Percentiles rank a stretch among this genome's conserved stretches.
Conservation (phyloP, 148 eudicot genomes). For the Silene uniflora region DNA sequence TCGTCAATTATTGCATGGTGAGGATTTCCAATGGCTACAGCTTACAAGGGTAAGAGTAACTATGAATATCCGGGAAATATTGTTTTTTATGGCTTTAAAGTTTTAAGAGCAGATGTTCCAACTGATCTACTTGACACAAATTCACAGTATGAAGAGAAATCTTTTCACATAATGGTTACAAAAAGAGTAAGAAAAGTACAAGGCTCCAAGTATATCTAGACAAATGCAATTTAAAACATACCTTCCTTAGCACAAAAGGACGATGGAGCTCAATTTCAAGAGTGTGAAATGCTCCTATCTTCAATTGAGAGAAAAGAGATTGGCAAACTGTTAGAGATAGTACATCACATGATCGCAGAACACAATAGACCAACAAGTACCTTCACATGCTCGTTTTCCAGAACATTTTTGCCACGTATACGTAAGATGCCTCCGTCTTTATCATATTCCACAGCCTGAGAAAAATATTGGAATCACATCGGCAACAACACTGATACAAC, state of each 20-base stretch:
- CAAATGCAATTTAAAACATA: constrained; percentile 24
- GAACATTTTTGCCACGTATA: constrained; percentile 78
- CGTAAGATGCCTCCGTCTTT: constrained; percentile 88
- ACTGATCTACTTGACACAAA: no score
- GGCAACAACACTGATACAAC: neutral
- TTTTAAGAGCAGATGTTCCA: no score
- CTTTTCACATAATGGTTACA: neutral
- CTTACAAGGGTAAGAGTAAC: neutral
- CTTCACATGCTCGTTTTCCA: constrained; percentile 88
- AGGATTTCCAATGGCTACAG: no score
- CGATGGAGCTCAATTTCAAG: constrained; percentile 86
- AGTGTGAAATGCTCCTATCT: constrained; percentile 98
- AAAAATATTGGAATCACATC: constrained; percentile 16
- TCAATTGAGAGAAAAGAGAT: constrained; percentile 21
- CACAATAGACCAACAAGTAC: constrained; percentile 29
- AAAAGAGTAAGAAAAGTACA: neutral
- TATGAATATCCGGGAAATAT: neutral
- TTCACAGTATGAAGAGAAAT: neutral
- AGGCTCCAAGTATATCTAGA: neutral
- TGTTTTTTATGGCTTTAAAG: no score
- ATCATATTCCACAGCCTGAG: constrained; percentile 74
- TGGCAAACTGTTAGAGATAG: neutral
- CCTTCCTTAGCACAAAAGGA: constrained; percentile 88
- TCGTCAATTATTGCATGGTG: no score
- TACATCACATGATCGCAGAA: neutral